Percentiles rank a stretch among this genome's conserved stretches.
Conservation (phyloP, 208 protist species). For the Phytomonas francai region DNA sequence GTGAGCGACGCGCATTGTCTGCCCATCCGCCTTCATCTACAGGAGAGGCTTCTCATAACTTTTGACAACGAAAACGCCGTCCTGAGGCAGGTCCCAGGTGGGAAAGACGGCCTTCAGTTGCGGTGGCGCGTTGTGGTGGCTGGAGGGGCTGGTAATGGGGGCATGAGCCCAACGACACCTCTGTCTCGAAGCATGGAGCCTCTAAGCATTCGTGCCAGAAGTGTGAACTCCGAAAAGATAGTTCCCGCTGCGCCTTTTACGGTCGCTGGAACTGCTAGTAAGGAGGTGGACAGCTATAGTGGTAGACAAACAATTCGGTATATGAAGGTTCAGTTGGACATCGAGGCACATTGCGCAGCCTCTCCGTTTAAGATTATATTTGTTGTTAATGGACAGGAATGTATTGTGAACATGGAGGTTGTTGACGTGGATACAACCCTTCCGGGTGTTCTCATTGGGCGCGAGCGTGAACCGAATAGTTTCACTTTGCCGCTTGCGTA, state of each 20-base stretch:
- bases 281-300: neutral
- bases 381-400: slow-evolving; percentile 32
- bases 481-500: slow-evolving; percentile 24
- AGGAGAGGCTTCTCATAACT: slow-evolving; percentile 51
- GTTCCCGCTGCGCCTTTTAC: neutral
- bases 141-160: slow-evolving; percentile 12
- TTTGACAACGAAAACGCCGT: slow-evolving; percentile 43
- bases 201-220: neutral
- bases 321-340: slow-evolving; percentile 24
- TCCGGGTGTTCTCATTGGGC: slow-evolving; percentile 71
- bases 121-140: neutral
- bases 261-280: neutral
- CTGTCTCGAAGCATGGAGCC: too few species aligned
- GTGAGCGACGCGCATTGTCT: slow-evolving; percentile 42
- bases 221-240: neutral
- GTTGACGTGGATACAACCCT: slow-evolving; percentile 23
- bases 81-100: neutral
- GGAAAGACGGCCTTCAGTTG: neutral
- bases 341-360: slow-evolving; percentile 20
- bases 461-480: slow-evolving; percentile 35
- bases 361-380: slow-evolving; percentile 32
- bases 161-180: neutral
- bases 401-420: slow-evolving; percentile 45
- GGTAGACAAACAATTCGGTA: neutral
- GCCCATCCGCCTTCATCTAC: slow-evolving; percentile 40